Conservation (phyloP, 1,284 basidiomycete genomes). For the Takashimella koratensis region DNA sequence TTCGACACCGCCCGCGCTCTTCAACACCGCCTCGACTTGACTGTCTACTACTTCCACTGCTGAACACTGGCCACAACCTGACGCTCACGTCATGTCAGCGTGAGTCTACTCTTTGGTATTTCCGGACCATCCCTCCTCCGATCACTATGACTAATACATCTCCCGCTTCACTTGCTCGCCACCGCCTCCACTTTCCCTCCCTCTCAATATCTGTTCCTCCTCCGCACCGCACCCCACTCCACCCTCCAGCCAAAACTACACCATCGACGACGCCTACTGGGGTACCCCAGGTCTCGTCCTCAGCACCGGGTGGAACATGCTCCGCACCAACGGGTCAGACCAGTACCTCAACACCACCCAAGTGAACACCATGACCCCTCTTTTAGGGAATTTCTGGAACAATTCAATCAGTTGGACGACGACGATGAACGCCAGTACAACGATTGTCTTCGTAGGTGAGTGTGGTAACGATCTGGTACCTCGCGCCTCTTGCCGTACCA, state of each 20-base stretch:
- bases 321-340: conserved; percentile 19
- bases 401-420: conserved; percentile 29
- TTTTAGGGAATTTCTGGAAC: conserved; percentile 26
- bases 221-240: too few relatives aligned
- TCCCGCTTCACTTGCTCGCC: not conserved
- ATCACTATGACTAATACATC: not conserved
- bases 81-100: too few relatives aligned
- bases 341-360: conserved; percentile 22
- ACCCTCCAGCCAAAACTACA: conserved; percentile 16
- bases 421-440: conserved; percentile 10
- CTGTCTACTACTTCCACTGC: too few relatives aligned
- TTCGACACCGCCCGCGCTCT: too few relatives aligned
- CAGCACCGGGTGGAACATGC: conserved; percentile 35
- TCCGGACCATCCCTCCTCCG: not conserved
- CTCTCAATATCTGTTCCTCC: not conserved
- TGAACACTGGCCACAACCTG: too few relatives aligned
- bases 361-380: conserved; percentile 18
- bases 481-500: too few relatives aligned
- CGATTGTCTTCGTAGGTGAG: conserved; percentile 24
- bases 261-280: conserved; percentile 38
- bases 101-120: too few relatives aligned
- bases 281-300: conserved; percentile 19
- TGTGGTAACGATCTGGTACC: too few relatives aligned
- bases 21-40: too few relatives aligned
- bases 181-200: not conserved